Evolutionary conservation across 2,329 filamentous ascomycete species (phyloP), one percentile per base, ranked within the genome.

Genomic region (Calonectria pteridis): DNA sequence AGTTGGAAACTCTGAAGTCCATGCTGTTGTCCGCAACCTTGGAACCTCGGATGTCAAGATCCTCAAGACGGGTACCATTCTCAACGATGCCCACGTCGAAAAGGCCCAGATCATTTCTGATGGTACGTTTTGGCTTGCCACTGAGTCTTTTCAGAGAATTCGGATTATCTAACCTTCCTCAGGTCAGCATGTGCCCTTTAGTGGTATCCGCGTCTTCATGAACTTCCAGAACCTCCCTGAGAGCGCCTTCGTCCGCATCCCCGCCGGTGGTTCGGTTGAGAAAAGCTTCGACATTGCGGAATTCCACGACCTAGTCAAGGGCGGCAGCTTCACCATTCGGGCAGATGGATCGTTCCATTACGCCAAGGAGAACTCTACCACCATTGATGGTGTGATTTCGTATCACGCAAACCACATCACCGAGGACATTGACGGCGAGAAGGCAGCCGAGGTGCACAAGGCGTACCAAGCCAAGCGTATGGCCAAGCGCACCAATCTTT

Each of bases 371-470:
- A 86, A 85, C 59, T 89, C 85, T 51, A 83, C 87, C 49, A 85
- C 93, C 55, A 83, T 86, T 13, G 51, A 33, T 7, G 89, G 88
- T 35, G 85, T 85, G 58, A 79, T 91, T 11, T 80, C 86, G 14
- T 93, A 88, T 83, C 83, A 86, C 55, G 90, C 88, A 76, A 92
- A 93, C 83, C 85, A 86, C 63, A 82, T 93, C 58, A 86, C 84
- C 58, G 85, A 91, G 70, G 82, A 85, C n/a, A 85, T 93, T 37
- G 88, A 93, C 76, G 90, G 88, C 31, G 83, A 82, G 20, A 80
- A 87, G 59, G 91, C 91, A 14, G 85, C 86, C 43, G 83, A 86
- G 35, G 85, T 87, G 28, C 84, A 86, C 76, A 85, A 85, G 23
- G 82, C 86, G 26, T 86, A 88, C 62, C 70, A 85, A 55, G 78